These are phyloP conservation scores for Pestalotiopsis sp. DNA, from an alignment of 2,329 filamentous ascomycete species.

Conservation along the genomic window DNA sequence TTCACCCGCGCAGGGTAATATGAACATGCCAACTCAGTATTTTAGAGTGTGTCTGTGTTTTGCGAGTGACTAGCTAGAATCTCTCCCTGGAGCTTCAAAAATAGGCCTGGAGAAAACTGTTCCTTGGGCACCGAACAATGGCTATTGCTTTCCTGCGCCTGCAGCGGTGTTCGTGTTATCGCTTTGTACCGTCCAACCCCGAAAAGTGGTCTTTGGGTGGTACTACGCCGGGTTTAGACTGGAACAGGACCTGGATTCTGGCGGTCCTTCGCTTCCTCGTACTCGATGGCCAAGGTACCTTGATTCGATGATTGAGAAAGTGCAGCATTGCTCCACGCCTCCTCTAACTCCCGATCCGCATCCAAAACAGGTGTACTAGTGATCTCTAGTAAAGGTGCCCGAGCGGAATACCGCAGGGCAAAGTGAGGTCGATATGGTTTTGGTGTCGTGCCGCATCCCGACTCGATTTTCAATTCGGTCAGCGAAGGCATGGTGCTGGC, in stretches of 20 bases:
- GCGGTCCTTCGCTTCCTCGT: background rate
- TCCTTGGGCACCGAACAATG: background rate
- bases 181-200: background rate
- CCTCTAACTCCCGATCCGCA: background rate
- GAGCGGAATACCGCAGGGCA: background rate
- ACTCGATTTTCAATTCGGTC: background rate
- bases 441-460: constrained; percentile 1
- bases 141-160: background rate
- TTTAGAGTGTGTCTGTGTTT: too few relatives aligned
- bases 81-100: background rate
- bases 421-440: constrained; percentile 1
- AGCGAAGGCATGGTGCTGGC: background rate
- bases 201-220: background rate
- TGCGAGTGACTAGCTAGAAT: background rate
- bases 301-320: background rate
- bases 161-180: background rate
- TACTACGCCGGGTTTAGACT: background rate
- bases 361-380: background rate
- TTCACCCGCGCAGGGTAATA: too few relatives aligned
- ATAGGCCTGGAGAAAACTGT: background rate
- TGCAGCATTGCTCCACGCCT: background rate
- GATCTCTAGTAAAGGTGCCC: background rate
- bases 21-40: too few relatives aligned
- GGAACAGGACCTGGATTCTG: background rate
- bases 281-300: background rate